A percentile compares a stretch with the other conserved stretches of the same genome.
Evolutionary conservation across 2,329 filamentous ascomycete species (phyloP).

Genomic region (Metarhizium album): DNA sequence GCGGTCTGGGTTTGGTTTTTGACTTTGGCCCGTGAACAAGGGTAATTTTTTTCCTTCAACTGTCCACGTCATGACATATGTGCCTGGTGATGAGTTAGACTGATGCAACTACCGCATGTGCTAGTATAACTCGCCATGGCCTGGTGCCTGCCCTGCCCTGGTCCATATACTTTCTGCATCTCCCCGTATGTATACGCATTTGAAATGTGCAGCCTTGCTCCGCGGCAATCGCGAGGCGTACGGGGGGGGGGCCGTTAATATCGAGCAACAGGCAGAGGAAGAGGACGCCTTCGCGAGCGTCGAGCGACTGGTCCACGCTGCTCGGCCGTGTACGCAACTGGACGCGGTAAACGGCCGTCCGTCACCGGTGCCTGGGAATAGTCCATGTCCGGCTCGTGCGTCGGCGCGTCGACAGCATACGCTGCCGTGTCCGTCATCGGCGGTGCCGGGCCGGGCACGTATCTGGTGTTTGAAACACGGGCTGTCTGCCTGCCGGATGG

Average conservation of each 20-base stretch:
- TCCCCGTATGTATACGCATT: background rate
- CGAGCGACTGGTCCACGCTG: background rate
- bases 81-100: too few relatives aligned
- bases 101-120: too few relatives aligned
- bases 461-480: background rate
- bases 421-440: background rate
- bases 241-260: background rate
- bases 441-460: background rate
- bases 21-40: too few relatives aligned
- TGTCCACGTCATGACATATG: too few relatives aligned
- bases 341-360: background rate
- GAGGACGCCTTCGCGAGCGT: background rate
- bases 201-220: background rate
- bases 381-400: background rate
- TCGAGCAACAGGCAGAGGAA: background rate
- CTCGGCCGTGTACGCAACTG: background rate
- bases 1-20: too few relatives aligned
- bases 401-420: background rate
- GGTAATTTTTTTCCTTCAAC: too few relatives aligned
- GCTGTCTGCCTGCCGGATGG: slow-evolving; percentile 11
- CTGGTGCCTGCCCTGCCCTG: too few relatives aligned
- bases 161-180: background rate
- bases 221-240: background rate
- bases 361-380: background rate
- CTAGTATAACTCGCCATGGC: too few relatives aligned